A percentile compares a stretch with the other conserved stretches of the same genome.
These are phyloP conservation scores for Monascus ruber DNA, from an alignment of 2,329 filamentous ascomycete species.

Conservation along the genomic window DNA sequence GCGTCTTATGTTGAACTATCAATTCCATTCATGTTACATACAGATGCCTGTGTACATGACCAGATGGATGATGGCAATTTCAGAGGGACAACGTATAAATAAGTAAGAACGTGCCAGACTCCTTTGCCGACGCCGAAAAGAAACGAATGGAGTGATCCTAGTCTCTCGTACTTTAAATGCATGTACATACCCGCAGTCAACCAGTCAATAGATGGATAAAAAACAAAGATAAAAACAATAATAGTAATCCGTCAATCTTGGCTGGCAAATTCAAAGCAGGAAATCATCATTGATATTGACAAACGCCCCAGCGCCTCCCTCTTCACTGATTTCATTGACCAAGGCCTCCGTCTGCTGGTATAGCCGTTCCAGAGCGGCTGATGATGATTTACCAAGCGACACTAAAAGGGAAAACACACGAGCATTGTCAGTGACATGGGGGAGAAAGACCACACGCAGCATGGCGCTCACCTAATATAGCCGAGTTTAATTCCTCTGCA, in stretches of 20 bases:
- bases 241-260: conserved; percentile 4
- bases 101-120: no score
- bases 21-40: no score
- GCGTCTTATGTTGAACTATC: no score
- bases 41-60: no score
- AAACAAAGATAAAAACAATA: neutral
- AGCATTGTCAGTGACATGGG: no score
- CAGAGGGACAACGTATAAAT: no score
- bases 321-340: conserved; percentile 68
- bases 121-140: no score
- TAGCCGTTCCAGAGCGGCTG: conserved; percentile 71
- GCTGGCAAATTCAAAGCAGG: conserved; percentile 22
- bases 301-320: conserved; percentile 72
- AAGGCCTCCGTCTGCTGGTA: conserved; percentile 79
- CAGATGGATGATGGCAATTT: no score
- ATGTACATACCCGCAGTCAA: neutral
- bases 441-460: no score
- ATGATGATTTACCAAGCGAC: conserved; percentile 78
- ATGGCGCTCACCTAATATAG: conserved; percentile 62
- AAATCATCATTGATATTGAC: conserved; percentile 54
- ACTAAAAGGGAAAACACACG: conserved; percentile 40
- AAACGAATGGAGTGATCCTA: no score
- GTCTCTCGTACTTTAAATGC: neutral
- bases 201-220: neutral
- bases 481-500: conserved; percentile 87